Evolutionary conservation across 495 filamentous ascomycete genomes (phyloP).

Genomic region (Penicillium lividum): DNA sequence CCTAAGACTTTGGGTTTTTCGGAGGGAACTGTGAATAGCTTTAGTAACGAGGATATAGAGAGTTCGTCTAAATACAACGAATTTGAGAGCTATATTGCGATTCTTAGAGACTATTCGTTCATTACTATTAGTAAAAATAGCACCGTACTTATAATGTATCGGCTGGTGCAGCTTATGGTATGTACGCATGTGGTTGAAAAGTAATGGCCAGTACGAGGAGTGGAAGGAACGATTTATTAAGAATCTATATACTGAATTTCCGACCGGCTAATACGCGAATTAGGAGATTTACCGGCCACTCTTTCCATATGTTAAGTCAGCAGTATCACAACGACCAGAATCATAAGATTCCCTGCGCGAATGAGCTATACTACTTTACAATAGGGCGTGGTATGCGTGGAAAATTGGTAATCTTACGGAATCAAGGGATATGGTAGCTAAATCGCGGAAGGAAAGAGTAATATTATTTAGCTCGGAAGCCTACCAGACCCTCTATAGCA

Average conservation of each 20-base stretch:
- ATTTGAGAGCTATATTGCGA: slow-evolving; percentile 46
- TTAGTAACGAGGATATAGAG: background rate
- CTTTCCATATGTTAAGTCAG: slow-evolving; percentile 17
- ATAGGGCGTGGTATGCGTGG: slow-evolving; percentile 19
- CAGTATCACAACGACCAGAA: slow-evolving; percentile 17
- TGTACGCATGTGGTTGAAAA: slow-evolving; percentile 31
- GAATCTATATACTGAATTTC: slow-evolving; percentile 38
- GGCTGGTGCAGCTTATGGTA: slow-evolving; percentile 26
- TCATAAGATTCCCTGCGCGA: slow-evolving; percentile 12
- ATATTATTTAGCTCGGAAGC: slow-evolving; percentile 14
- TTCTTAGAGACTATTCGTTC: slow-evolving; percentile 44
- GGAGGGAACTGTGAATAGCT: background rate
- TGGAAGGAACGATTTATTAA: slow-evolving; percentile 37
- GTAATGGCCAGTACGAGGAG: slow-evolving; percentile 30
- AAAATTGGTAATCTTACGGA: slow-evolving; percentile 14
- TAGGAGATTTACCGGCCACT: slow-evolving; percentile 29
- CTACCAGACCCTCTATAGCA: background rate
- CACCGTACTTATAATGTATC: slow-evolving; percentile 20
- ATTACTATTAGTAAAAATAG: slow-evolving; percentile 25
- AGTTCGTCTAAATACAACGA: background rate
- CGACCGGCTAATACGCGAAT: slow-evolving; percentile 37
- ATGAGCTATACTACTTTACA: slow-evolving; percentile 26
- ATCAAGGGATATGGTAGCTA: slow-evolving; percentile 13
- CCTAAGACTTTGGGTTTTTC: too few relatives aligned
- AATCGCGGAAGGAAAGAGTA: slow-evolving; percentile 10